These are phyloP conservation scores for Calonectria naviculata DNA, from an alignment of 2,329 filamentous ascomycete species.

Conservation along the genomic window DNA sequence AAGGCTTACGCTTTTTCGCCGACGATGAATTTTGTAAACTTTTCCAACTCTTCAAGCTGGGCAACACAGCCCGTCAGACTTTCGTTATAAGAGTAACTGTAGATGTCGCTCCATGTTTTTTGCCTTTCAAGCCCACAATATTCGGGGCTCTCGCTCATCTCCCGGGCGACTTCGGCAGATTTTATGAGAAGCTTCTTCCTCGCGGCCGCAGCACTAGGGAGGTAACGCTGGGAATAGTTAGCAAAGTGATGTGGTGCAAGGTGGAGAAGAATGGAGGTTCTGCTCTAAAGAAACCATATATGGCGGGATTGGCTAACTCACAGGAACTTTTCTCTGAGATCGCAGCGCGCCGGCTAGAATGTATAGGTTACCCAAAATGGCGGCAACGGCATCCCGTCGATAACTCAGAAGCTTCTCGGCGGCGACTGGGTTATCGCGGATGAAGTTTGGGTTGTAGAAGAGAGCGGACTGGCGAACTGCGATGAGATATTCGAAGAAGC, in stretches of 20 bases:
- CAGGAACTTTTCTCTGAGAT: conserved; percentile 60
- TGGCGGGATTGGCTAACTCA: conserved; percentile 40
- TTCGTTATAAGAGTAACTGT: conserved; percentile 65
- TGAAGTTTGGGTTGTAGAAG: conserved; percentile 66
- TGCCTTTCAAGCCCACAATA: conserved; percentile 44
- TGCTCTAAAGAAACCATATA: no score
- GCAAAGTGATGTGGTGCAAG: not conserved
- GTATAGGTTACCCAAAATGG: conserved; percentile 68
- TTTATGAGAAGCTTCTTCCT: conserved; percentile 62
- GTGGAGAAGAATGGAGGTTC: no score
- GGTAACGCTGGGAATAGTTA: conserved; percentile 54
- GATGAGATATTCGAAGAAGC: conserved; percentile 69
- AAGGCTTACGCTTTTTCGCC: conserved; percentile 63
- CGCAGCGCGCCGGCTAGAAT: conserved; percentile 66
- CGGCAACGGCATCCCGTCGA: conserved; percentile 67
- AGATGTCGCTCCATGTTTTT: conserved; percentile 66
- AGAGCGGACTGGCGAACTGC: conserved; percentile 67
- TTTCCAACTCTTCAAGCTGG: conserved; percentile 65
- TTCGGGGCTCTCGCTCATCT: conserved; percentile 37
- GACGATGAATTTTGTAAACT: conserved; percentile 67
- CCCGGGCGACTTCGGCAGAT: conserved; percentile 59
- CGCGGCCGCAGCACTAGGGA: conserved; percentile 66
- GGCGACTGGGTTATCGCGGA: conserved; percentile 61
- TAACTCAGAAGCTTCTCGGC: conserved; percentile 60
- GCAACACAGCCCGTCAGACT: conserved; percentile 65